Percentiles rank a stretch among this genome's conserved stretches.
phyloP scores from a whole-genome alignment of 2,329 filamentous ascomycete species.

The Intubia oerlemansii region DNA sequence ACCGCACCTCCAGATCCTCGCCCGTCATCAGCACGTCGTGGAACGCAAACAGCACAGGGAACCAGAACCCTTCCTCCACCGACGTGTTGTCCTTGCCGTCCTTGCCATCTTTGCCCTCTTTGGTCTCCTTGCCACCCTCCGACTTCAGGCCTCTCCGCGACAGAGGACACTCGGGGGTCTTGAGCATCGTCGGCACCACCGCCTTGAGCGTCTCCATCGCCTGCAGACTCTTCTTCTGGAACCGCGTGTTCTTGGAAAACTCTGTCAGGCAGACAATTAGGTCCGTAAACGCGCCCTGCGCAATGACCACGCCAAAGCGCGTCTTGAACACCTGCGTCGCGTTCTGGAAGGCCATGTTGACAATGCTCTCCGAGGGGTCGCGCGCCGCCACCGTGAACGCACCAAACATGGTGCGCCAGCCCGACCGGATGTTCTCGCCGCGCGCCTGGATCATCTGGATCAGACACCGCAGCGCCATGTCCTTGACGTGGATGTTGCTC shows the following conservation, averaged over 20 bases:
- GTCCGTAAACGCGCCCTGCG: slow-evolving; percentile 90
- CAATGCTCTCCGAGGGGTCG: slow-evolving; percentile 86
- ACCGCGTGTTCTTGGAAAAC: slow-evolving; percentile 96
- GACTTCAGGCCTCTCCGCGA: slow-evolving; percentile 32
- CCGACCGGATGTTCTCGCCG: slow-evolving; percentile 90
- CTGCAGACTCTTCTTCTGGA: slow-evolving; percentile 95
- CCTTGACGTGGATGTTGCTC: slow-evolving; percentile 78
- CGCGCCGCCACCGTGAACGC: slow-evolving; percentile 91
- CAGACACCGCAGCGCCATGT: slow-evolving; percentile 86
- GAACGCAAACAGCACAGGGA: slow-evolving; percentile 92
- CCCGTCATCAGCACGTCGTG: slow-evolving; percentile 98
- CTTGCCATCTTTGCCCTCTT: too few relatives aligned
- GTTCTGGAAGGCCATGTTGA: slow-evolving; percentile 92
- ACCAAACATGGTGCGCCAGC: slow-evolving; percentile 98
- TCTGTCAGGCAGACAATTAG: slow-evolving; percentile 90
- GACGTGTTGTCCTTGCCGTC: slow-evolving; percentile 49
- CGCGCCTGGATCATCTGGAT: slow-evolving; percentile 98
- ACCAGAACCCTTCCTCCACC: slow-evolving; percentile 95
- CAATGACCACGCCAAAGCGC: slow-evolving; percentile 86
- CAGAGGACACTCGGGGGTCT: slow-evolving; percentile 83
- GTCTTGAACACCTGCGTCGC: slow-evolving; percentile 91
- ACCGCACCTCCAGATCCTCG: slow-evolving; percentile 90
- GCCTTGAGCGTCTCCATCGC: slow-evolving; percentile 90
- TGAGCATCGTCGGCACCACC: slow-evolving; percentile 83
- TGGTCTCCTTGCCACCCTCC: slow-evolving; percentile 23